Percentiles rank a stretch among this genome's conserved stretches.
Evolutionary conservation across 371 early-diverging fungal genomes (phyloP).

Genomic region (Chytridium lagenaria): DNA sequence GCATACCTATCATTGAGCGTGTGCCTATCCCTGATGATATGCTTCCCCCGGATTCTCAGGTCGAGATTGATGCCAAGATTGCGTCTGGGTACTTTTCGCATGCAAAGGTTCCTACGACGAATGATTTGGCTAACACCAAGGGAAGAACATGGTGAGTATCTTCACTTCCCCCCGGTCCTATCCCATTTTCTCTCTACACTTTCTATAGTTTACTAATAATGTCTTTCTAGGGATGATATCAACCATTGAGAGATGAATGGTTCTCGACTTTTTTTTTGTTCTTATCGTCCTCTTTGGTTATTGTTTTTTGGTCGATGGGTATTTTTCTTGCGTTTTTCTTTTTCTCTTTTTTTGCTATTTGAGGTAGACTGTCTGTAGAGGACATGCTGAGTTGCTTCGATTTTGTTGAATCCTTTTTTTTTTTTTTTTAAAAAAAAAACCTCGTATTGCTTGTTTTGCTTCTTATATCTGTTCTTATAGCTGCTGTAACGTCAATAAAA

Average conservation of each 20-base stretch:
- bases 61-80: conserved; percentile 97
- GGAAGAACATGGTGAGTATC: conserved; percentile 45
- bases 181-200: not conserved
- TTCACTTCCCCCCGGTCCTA: too few species aligned
- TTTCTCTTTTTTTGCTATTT: not conserved
- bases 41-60: conserved; percentile 90
- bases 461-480: too few species aligned
- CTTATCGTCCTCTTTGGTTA: too few species aligned
- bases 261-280: too few species aligned
- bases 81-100: conserved; percentile 91
- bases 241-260: too few species aligned
- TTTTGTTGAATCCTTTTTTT: not conserved
- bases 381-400: not conserved
- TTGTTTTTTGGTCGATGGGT: too few species aligned
- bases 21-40: conserved; percentile 88
- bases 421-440: too few species aligned
- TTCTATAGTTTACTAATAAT: not conserved
- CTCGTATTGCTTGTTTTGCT: too few species aligned
- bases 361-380: not conserved
- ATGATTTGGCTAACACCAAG: conserved; percentile 38
- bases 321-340: too few species aligned
- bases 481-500: too few species aligned
- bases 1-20: conserved; percentile 90
- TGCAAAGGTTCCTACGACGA: conserved; percentile 11
- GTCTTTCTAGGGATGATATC: conserved; percentile 40